Percentiles rank a stretch among this genome's conserved stretches.
These are phyloP conservation scores for Coemansia sp. DNA, from an alignment of 192 early-diverging fungal genomes.

Conservation along the genomic window DNA sequence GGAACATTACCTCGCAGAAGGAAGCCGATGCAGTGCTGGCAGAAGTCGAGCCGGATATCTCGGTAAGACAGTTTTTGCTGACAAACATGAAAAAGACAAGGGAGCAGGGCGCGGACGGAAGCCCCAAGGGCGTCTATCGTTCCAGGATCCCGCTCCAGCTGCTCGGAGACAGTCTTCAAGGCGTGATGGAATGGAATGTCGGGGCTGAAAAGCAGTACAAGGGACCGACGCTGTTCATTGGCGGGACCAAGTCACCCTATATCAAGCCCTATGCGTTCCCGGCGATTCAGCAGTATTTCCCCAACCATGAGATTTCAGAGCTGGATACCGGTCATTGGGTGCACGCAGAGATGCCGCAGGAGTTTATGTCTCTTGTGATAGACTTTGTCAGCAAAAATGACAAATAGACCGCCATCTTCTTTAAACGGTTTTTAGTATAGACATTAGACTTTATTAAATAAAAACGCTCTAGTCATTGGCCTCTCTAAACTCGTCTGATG, in stretches of 20 bases:
- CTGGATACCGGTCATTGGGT: slow-evolving; percentile 94
- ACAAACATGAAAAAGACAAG: slow-evolving; percentile 80
- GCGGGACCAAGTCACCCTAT: slow-evolving; percentile 70
- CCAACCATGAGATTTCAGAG: slow-evolving; percentile 61
- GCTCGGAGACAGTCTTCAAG: slow-evolving; percentile 58
- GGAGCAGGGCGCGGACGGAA: neutral
- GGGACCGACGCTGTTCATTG: slow-evolving; percentile 78
- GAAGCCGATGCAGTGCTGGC: slow-evolving; percentile 63
- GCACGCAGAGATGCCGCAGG: slow-evolving; percentile 71
- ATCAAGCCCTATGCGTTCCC: slow-evolving; percentile 58
- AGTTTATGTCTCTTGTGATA: slow-evolving; percentile 60
- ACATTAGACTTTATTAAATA: neutral
- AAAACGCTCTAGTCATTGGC: neutral
- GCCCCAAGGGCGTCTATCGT: slow-evolving; percentile 42
- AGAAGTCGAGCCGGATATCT: slow-evolving; percentile 54
- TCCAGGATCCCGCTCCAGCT: slow-evolving; percentile 78
- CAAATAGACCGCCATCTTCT: neutral
- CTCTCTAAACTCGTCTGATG: slow-evolving; percentile 35
- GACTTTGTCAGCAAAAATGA: slow-evolving; percentile 46
- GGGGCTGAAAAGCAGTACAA: slow-evolving; percentile 48
- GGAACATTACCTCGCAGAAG: slow-evolving; percentile 55
- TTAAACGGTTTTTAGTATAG: neutral
- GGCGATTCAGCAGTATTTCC: slow-evolving; percentile 70
- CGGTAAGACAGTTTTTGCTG: slow-evolving; percentile 78
- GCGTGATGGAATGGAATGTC: slow-evolving; percentile 58